Evolutionary conservation across 257 asterid genomes (phyloP), one percentile per base, ranked within the genome.

Genomic region (Rehmannia glutinosa): DNA sequence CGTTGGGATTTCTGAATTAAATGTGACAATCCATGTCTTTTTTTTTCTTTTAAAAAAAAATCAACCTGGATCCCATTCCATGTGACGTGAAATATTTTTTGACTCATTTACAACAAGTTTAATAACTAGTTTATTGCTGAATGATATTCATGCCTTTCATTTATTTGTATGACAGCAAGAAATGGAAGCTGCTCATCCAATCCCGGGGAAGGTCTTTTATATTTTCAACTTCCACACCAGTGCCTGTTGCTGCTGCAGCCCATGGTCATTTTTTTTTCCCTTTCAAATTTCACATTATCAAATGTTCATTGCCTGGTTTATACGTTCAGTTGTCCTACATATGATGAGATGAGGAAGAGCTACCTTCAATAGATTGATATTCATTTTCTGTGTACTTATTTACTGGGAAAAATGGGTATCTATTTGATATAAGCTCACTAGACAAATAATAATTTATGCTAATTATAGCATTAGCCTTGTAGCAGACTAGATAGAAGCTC

Each of bases 151-250:
- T 46, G 73, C 25, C 11, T 67, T 71, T 17, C 28, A 50, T 66
- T 69, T 62, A 52, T 74, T n/a, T 68, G 68, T 69, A 70, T 77
- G 64, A 57, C 96, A 94, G 99, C 91, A 85, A 88, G 84, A 80
- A 70, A 72, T 94, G 99, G 99, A 94, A 94, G 85, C 82, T 86
- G 76, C 86, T 94, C 24, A 86, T 94, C 73, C 99, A 94, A 76
- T 94, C 99, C 28, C 82, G 96, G 38, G 99, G 97, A 11, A 92
- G 99, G 39, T 88, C 99, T 71, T 94, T 94, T 80, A 94, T 94
- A 83, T 94, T 94, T 79, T 94, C 99, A 59, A 90, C 99, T 66
- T 85, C 97, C 52, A 77, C 90, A 23, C 97, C 99, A 1, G 95
- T 94, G 70, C 99, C 99, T 20, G 64, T 94, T 72, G 87, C 69